Conservation (phyloP, 257 asterid genomes). For the Salvia miltiorrhiza region DNA sequence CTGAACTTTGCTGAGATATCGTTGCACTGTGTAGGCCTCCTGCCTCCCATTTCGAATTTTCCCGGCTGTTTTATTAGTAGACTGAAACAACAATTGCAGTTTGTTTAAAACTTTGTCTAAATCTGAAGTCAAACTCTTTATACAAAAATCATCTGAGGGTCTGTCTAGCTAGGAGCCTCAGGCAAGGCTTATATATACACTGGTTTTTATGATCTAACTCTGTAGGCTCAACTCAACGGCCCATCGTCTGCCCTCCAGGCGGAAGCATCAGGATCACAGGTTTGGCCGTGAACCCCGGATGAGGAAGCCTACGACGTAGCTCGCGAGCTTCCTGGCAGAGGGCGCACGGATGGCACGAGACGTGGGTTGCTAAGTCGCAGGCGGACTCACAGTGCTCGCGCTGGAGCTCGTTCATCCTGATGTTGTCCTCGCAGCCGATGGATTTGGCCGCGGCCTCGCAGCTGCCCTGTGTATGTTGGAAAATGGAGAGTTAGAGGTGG, state of each 20-base stretch:
- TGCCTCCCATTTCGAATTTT: neutral
- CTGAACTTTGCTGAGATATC: slow-evolving; percentile 6
- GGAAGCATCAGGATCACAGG: slow-evolving; percentile 68
- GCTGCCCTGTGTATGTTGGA: slow-evolving; percentile 54
- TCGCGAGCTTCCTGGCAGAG: slow-evolving; percentile 92
- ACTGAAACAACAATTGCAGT: slow-evolving; percentile 2
- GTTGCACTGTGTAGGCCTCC: neutral
- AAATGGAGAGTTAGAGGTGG: neutral
- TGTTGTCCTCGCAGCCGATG: slow-evolving; percentile 50
- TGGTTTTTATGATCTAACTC: neutral
- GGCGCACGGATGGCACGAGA: slow-evolving; percentile 72
- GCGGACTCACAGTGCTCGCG: slow-evolving; percentile 69
- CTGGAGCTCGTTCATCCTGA: slow-evolving; percentile 56
- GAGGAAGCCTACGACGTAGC: slow-evolving; percentile 84
- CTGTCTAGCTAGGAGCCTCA: neutral
- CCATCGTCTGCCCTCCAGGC: slow-evolving; percentile 68
- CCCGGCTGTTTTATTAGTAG: neutral
- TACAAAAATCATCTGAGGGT: too few relatives aligned
- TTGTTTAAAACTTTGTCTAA: slow-evolving; percentile 3
- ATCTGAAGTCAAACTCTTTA: neutral
- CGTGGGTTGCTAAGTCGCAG: slow-evolving; percentile 71
- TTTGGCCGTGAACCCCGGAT: slow-evolving; percentile 55
- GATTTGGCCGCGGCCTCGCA: slow-evolving; percentile 51
- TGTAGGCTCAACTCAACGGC: slow-evolving; percentile 33
- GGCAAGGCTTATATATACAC: neutral